Evolutionary conservation across 371 early-diverging fungal genomes (phyloP).

Genomic region (Rhizopus delemar): DNA sequence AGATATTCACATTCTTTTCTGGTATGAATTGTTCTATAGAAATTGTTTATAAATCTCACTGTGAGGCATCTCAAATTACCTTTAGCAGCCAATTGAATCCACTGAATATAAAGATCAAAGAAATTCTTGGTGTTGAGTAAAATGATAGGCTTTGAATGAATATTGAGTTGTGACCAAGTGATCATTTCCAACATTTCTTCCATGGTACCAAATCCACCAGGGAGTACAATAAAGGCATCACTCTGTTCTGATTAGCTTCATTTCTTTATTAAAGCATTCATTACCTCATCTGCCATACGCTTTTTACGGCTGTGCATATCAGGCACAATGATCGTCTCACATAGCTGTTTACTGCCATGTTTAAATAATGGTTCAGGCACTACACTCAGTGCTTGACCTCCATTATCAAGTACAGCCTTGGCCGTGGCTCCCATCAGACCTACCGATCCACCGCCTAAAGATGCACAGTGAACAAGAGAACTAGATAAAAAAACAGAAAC

Average conservation of each 20-base stretch:
- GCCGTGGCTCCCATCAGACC: slow-evolving; percentile 86
- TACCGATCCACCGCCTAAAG: slow-evolving; percentile 69
- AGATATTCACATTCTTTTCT: slow-evolving; percentile 46
- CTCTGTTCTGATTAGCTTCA: slow-evolving; percentile 25
- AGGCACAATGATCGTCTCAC: slow-evolving; percentile 67
- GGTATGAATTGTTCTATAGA: slow-evolving; percentile 61
- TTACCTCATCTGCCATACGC: slow-evolving; percentile 67
- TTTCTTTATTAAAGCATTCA: neutral
- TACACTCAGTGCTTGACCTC: slow-evolving; percentile 65
- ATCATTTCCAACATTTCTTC: slow-evolving; percentile 86
- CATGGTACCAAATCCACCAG: slow-evolving; percentile 86
- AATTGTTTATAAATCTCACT: neutral
- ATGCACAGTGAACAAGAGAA: neutral
- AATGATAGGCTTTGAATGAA: slow-evolving; percentile 77
- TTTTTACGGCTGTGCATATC: slow-evolving; percentile 87
- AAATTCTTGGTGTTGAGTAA: slow-evolving; percentile 75
- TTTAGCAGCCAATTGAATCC: slow-evolving; percentile 61
- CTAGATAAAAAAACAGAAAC: neutral
- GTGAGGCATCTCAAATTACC: slow-evolving; percentile 22
- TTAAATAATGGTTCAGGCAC: slow-evolving; percentile 73
- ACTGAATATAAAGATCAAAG: slow-evolving; percentile 66
- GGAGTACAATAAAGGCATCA: slow-evolving; percentile 82
- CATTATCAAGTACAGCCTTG: slow-evolving; percentile 54
- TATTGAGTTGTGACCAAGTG: slow-evolving; percentile 80
- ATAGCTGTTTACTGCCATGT: slow-evolving; percentile 48